These are phyloP conservation scores for Clavispora vitiphila DNA, from an alignment of 805 yeast species.

Conservation along the genomic window DNA sequence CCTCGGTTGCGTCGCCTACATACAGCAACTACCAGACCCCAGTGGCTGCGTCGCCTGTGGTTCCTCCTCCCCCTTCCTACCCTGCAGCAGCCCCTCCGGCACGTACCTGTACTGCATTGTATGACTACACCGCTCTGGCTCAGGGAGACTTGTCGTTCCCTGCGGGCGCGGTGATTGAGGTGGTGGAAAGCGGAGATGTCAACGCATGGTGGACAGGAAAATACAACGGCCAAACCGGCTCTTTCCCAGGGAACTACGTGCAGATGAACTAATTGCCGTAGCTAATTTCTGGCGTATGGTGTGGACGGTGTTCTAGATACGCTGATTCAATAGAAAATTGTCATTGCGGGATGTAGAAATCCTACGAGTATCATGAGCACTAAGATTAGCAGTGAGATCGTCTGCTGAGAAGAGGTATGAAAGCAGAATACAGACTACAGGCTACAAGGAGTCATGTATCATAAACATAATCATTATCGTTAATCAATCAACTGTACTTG, in stretches of 20 bases:
- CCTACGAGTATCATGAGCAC: no score
- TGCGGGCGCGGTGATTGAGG: constrained; percentile 82
- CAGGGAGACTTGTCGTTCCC: constrained; percentile 84
- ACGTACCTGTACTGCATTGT: constrained; percentile 75
- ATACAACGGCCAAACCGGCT: constrained; percentile 79
- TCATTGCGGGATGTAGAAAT: no score
- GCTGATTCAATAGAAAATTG: background rate
- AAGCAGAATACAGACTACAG: no score
- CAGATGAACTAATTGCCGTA: constrained; percentile 48
- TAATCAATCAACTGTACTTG: constrained; percentile 5
- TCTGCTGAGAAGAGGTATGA: no score
- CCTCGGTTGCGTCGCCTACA: constrained; percentile 12
- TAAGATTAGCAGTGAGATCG: no score
- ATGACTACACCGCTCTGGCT: constrained; percentile 90
- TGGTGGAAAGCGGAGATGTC: constrained; percentile 78
- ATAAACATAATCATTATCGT: no score
- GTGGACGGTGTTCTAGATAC: background rate
- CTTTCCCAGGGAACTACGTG: constrained; percentile 95
- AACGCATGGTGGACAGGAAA: constrained; percentile 99
- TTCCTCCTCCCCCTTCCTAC: constrained; percentile 17
- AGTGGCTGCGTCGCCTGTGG: constrained; percentile 6
- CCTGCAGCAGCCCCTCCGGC: constrained; percentile 30
- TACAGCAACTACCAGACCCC: constrained; percentile 5
- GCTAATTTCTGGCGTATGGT: no score
- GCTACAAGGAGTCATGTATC: no score